A percentile compares a stretch with the other conserved stretches of the same genome.
Conservation (phyloP, 257 asterid species). For the Hygrophila difformis region DNA sequence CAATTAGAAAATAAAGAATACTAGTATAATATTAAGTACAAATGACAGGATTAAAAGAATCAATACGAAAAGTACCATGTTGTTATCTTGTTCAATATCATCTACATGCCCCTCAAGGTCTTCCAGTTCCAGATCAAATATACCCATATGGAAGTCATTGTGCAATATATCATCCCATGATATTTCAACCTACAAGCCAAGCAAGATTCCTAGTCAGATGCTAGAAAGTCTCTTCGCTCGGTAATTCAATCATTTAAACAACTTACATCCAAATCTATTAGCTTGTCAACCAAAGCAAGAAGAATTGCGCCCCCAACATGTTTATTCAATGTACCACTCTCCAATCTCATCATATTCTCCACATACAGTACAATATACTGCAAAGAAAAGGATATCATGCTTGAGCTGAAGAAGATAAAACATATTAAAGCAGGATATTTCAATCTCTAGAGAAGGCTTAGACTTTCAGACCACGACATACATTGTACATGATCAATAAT, state of each 20-base stretch:
- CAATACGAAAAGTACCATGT: slow-evolving; percentile 36
- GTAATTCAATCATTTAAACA: slow-evolving; percentile 4
- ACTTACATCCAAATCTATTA: slow-evolving; percentile 87
- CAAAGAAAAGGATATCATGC: slow-evolving; percentile 13
- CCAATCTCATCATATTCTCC: slow-evolving; percentile 88
- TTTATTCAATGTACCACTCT: slow-evolving; percentile 51
- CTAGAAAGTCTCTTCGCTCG: not conserved
- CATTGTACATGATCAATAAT: not conserved
- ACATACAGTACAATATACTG: slow-evolving; percentile 52
- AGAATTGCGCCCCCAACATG: slow-evolving; percentile 65
- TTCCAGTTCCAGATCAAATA: slow-evolving; percentile 84
- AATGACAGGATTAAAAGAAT: not conserved
- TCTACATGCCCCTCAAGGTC: slow-evolving; percentile 53
- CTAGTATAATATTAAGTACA: not conserved
- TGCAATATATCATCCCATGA: slow-evolving; percentile 71
- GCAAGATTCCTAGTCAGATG: slow-evolving; percentile 1
- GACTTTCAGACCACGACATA: not conserved
- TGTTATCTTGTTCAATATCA: slow-evolving; percentile 33
- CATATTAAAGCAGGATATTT: no score
- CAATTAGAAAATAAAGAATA: no score
- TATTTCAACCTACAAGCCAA: slow-evolving; percentile 54
- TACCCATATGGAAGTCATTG: slow-evolving; percentile 74
- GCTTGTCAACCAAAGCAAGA: slow-evolving; percentile 49
- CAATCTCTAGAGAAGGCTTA: not conserved
- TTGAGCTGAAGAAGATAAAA: not conserved